Evolutionary conservation across 2,329 filamentous ascomycete genomes (phyloP), one percentile per base, ranked within the genome.

Genomic region (Fusarium nodosum): DNA sequence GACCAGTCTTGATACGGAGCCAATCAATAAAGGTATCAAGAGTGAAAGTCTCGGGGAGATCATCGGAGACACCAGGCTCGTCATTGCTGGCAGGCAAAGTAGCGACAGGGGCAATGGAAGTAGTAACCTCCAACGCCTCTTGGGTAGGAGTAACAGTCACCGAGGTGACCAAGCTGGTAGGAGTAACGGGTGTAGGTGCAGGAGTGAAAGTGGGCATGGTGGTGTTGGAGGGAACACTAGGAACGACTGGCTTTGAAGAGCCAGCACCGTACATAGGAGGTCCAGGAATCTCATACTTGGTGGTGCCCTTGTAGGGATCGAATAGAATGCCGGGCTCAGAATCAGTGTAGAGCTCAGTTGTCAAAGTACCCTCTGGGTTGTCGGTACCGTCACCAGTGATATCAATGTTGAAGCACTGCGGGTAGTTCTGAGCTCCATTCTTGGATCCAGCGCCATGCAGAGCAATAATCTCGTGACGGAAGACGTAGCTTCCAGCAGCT

Each of bases 381-480:
- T 79, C 79, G 18, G 75, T 74, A 31, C 80, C 79, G 26, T 76
- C 76, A 9, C 83, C 83, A 41, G 78, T 81, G 60, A 86, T 80
- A 69, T 81, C 63, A 9, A 70, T 70, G 59, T 70, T 70, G 63
- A 70, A 70, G 63, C 68, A 70, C 38, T 70, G 68, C 0, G 68
- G 68, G 20, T 70, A 70, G 56, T 71, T 70, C 59, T 70, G 68
- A 2, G 68, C 68, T n/a, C 68, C 68, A 4, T 70, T 46, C 39
- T 60, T 45, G 12, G 72, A 52, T 33, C 77, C 76, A 6, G 80
- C 82, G 1, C 76, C 72, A 62, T 86, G 84, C 28, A 86, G 77
- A 13, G 84, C 84, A 61, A 86, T 83, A 66, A 86, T 84, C 75
- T 86, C 84, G 69, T 86, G 84, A 5, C 84, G 82, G 64, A 86